Evolutionary conservation across 306 rosid species (phyloP).

Genomic region (Glycine soja): DNA sequence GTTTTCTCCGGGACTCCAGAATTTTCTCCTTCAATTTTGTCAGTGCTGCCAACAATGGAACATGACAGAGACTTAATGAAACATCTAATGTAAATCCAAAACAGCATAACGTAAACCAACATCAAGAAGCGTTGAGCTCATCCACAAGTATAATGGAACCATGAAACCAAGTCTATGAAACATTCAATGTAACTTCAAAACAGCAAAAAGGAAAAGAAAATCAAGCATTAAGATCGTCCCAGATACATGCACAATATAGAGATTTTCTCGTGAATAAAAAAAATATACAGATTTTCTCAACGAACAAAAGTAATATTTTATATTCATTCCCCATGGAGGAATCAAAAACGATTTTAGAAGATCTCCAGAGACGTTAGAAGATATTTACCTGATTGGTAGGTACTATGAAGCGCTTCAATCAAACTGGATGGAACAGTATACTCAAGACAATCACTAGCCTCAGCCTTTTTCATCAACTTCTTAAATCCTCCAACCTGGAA

Average conservation of each 20-base stretch:
- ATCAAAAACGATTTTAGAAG: constrained; percentile 34
- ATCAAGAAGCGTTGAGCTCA: not conserved
- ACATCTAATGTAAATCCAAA: constrained; percentile 35
- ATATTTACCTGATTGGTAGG: constrained; percentile 72
- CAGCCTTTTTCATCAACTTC: constrained; percentile 82
- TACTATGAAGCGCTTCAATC: constrained; percentile 63
- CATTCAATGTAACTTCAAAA: constrained; percentile 27
- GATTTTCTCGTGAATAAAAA: too few species aligned
- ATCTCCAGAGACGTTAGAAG: not conserved
- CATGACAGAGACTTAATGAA: constrained; percentile 20
- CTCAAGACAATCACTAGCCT: constrained; percentile 62
- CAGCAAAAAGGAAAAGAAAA: constrained; percentile 26
- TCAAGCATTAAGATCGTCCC: not conserved
- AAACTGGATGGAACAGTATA: constrained; percentile 63
- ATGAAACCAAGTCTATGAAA: constrained; percentile 18
- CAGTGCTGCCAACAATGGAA: constrained; percentile 60
- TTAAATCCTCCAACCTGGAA: constrained; percentile 80
- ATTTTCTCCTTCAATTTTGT: too few species aligned
- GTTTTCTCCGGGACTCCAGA: constrained; percentile 46
- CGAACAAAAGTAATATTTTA: constrained; percentile 1
- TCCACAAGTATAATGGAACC: constrained; percentile 5
- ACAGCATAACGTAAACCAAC: constrained; percentile 34
- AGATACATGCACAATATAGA: constrained; percentile 12
- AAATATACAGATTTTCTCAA: not conserved
- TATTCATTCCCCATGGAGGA: constrained; percentile 9